These are phyloP conservation scores for Curvularia sp. DNA, from an alignment of 2,329 filamentous ascomycete genomes.

Conservation along the genomic window DNA sequence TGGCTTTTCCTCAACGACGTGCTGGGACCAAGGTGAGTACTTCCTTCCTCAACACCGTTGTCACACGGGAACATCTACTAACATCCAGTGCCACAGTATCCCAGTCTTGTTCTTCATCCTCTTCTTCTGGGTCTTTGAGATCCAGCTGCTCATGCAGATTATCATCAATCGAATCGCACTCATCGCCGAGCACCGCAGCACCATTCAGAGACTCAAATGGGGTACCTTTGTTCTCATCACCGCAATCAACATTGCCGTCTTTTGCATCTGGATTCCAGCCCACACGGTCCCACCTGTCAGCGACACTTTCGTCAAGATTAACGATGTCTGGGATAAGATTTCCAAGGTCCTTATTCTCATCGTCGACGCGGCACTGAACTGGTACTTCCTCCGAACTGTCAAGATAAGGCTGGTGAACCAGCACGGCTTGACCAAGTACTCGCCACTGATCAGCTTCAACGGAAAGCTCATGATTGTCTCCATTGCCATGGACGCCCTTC, in stretches of 20 bases:
- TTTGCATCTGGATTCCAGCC: constrained; percentile 62
- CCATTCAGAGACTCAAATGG: constrained; percentile 56
- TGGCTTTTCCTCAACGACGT: constrained; percentile 43
- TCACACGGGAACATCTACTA: constrained; percentile 1
- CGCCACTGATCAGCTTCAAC: constrained; percentile 52
- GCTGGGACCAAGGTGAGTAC: constrained; percentile 40
- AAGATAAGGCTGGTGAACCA: constrained; percentile 48
- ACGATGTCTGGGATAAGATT: constrained; percentile 61
- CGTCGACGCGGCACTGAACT: constrained; percentile 61
- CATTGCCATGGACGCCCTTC: constrained; percentile 51
- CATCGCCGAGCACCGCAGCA: constrained; percentile 53
- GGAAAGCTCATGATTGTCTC: constrained; percentile 51
- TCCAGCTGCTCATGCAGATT: constrained; percentile 62
- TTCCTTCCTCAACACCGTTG: neutral
- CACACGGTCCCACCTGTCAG: constrained; percentile 47
- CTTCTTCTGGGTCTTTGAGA: constrained; percentile 45
- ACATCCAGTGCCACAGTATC: constrained; percentile 23
- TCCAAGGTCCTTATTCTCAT: constrained; percentile 61
- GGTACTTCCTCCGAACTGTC: constrained; percentile 58
- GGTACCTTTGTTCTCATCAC: constrained; percentile 55
- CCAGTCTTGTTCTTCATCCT: constrained; percentile 45
- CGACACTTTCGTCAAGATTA: constrained; percentile 54
- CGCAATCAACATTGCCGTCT: constrained; percentile 61
- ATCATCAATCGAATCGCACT: constrained; percentile 63
- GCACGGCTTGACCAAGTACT: constrained; percentile 52